A percentile compares a stretch with the other conserved stretches of the same genome.
These are phyloP conservation scores for Melampsora americana DNA, from an alignment of 1,284 basidiomycete genomes.

Conservation along the genomic window DNA sequence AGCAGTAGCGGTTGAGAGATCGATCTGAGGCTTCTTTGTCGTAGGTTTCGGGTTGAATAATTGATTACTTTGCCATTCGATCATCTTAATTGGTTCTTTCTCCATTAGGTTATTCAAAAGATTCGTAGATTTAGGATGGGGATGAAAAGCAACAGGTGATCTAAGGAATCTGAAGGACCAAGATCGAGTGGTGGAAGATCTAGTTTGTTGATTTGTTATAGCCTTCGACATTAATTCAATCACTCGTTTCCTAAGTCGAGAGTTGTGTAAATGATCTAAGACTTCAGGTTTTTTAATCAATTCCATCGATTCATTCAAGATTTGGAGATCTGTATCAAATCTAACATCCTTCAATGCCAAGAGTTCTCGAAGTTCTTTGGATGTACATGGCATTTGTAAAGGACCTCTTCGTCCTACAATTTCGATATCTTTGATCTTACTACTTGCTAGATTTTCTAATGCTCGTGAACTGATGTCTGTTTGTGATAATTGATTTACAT, in stretches of 20 bases:
- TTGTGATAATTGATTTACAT: slow-evolving; percentile 63
- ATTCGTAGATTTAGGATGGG: background rate
- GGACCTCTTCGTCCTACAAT: slow-evolving; percentile 84
- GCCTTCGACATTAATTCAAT: slow-evolving; percentile 57
- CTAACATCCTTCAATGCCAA: slow-evolving; percentile 69
- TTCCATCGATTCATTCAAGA: slow-evolving; percentile 54
- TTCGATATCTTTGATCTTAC: slow-evolving; percentile 70
- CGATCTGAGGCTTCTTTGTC: background rate
- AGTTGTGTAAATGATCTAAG: slow-evolving; percentile 49
- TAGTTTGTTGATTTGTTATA: slow-evolving; percentile 7
- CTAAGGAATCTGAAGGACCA: slow-evolving; percentile 44
- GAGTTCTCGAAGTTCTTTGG: slow-evolving; percentile 91
- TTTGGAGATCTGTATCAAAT: slow-evolving; percentile 58
- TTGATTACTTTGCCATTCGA: slow-evolving; percentile 28
- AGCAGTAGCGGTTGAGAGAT: slow-evolving; percentile 12
- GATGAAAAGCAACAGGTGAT: slow-evolving; percentile 33
- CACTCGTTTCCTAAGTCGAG: slow-evolving; percentile 58
- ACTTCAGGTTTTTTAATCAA: slow-evolving; percentile 50
- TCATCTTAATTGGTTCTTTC: background rate
- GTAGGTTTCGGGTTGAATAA: slow-evolving; percentile 4
- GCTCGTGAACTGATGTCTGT: slow-evolving; percentile 80
- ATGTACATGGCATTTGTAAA: slow-evolving; percentile 83
- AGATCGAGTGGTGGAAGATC: slow-evolving; percentile 7
- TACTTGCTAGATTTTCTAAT: slow-evolving; percentile 66
- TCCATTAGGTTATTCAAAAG: too few relatives aligned